Evolutionary conservation across 805 yeast genomes (phyloP), one percentile per base, ranked within the genome.

Genomic region (Yamadazyma nakazawae): DNA sequence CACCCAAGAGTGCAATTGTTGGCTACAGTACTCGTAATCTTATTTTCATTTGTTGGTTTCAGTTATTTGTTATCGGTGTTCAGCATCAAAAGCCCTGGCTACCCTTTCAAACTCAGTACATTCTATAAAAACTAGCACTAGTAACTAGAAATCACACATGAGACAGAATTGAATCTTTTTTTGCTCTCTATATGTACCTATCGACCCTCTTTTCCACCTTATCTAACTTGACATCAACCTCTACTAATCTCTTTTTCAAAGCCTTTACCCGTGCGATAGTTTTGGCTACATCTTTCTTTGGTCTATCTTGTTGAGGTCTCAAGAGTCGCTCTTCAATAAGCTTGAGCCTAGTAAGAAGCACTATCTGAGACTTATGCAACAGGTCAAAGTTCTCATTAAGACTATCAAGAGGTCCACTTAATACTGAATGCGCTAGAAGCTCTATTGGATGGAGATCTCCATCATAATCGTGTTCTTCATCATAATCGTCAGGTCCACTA

Each of bases 61-160:
- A 81, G 91, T 57, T 74, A 78, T 40, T 69, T 88, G 54, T 70
- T 90, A 48, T 67, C 74, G 40, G 74, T 88, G 45, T 94, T 88
- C 74, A 76, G 75, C 39, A 58, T 78, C 59, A 94, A 94, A 72
- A 81, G 81, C 53, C 64, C 76, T 5, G 85, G 88, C 0, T 94
- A 88, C 64, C 98, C 98, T 36, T 86, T 74, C 70, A 72, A 68
- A 53, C 70, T 92, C 34, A 4, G 12, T 11, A 28, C 32, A 12
- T 28, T 12, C 32, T 28, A 28, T 28, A 28, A 13, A 28, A 28
- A 28, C n/a, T 28, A 21, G 32, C 4, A 28, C 32, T 28, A 3
- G 32, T 5, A 13, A 28, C n/a, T 28, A 5, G 32, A 13, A 28
- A 28, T 28, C 32, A 13, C 32, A 28, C 32, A 28, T 10, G n/a